These are phyloP conservation scores for Lactarius quietus DNA, from an alignment of 768 basidiomycete genomes.

Conservation along the genomic window DNA sequence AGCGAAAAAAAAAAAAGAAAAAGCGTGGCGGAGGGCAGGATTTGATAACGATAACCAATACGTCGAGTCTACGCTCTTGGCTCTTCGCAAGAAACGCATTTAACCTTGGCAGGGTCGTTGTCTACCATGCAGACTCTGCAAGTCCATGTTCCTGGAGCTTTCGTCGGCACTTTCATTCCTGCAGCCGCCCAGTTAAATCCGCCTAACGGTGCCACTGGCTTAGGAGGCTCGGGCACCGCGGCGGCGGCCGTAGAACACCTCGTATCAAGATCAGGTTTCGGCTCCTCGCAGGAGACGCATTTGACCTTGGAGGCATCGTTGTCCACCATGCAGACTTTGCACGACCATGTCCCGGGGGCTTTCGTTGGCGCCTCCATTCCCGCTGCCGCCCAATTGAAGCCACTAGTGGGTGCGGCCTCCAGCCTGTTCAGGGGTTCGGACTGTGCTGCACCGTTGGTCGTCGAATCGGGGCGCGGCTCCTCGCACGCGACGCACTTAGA, in stretches of 20 bases:
- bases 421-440: too few relatives aligned
- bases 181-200: conserved; percentile 41
- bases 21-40: background rate
- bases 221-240: background rate
- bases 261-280: background rate
- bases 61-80: conserved; percentile 15
- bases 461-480: conserved; percentile 11
- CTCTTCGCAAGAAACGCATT: conserved; percentile 35
- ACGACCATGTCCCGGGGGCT: background rate
- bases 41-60: conserved; percentile 21
- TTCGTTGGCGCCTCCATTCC: background rate
- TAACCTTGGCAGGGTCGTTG: conserved; percentile 29
- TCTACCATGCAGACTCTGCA: conserved; percentile 38
- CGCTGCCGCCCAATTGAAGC: background rate
- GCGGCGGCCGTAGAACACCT: background rate
- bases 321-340: background rate
- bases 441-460: background rate
- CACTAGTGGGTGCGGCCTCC: background rate
- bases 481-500: conserved; percentile 52
- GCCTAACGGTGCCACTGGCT: conserved; percentile 10
- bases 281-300: background rate
- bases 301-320: background rate
- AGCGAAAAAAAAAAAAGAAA: background rate
- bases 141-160: conserved; percentile 35
- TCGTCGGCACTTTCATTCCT: conserved; percentile 33